phyloP scores from a whole-genome alignment of 805 yeast species.

The Nakazawaea populi region DNA sequence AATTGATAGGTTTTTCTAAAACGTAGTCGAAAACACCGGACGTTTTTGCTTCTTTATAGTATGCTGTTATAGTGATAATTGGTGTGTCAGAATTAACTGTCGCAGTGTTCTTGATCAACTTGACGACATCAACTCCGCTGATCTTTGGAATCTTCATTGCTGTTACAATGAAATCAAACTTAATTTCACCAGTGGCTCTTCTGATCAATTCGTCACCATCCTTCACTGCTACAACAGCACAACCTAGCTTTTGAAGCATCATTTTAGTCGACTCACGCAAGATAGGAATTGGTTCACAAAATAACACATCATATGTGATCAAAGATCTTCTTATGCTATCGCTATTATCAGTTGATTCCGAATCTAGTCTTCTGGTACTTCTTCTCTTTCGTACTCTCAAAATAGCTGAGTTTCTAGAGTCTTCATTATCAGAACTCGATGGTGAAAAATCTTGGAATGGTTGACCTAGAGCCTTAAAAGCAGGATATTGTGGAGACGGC shows the following conservation, averaged over 20 bases:
- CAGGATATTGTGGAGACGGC: slow-evolving; percentile 5
- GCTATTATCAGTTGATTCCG: slow-evolving; percentile 20
- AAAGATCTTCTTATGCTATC: slow-evolving; percentile 3
- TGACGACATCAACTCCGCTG: slow-evolving; percentile 71
- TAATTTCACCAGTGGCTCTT: slow-evolving; percentile 75
- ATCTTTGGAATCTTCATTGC: slow-evolving; percentile 64
- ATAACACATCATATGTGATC: slow-evolving; percentile 46
- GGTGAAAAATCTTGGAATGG: slow-evolving; percentile 31
- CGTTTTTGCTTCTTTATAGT: slow-evolving; percentile 57
- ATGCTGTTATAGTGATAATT: slow-evolving; percentile 68
- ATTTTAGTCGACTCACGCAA: slow-evolving; percentile 63
- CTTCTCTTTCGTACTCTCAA: slow-evolving; percentile 48
- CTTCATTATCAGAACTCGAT: slow-evolving; percentile 64
- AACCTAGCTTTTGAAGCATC: slow-evolving; percentile 63
- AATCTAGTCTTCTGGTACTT: slow-evolving; percentile 33
- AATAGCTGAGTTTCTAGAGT: slow-evolving; percentile 41
- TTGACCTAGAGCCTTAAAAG: slow-evolving; percentile 15
- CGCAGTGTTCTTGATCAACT: slow-evolving; percentile 66
- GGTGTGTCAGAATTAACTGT: slow-evolving; percentile 77
- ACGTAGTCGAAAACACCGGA: slow-evolving; percentile 58
- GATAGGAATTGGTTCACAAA: slow-evolving; percentile 86
- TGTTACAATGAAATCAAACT: slow-evolving; percentile 77
- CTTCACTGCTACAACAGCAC: slow-evolving; percentile 70
- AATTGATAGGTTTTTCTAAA: slow-evolving; percentile 63
- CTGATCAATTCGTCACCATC: slow-evolving; percentile 81